Conservation (phyloP, 78 protist species). For the Dictyostelium firmibasis region DNA sequence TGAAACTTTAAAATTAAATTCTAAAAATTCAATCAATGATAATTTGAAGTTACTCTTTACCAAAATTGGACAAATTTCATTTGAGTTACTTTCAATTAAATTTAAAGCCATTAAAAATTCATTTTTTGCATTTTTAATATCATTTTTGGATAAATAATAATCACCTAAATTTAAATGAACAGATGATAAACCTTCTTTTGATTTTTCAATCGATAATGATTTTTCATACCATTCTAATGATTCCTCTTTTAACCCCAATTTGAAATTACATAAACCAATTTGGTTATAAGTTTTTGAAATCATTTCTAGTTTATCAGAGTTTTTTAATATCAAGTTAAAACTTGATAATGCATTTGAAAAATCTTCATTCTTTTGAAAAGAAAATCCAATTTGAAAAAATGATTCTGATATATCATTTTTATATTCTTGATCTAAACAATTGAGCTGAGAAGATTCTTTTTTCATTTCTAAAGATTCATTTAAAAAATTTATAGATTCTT, state of each 20-base stretch:
- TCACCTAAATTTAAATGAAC: slow-evolving; percentile 11
- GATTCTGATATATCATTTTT: neutral
- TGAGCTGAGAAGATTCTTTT: neutral
- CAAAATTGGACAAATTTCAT: neutral
- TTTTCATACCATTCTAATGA: neutral
- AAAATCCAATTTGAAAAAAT: neutral
- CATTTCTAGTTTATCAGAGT: neutral
- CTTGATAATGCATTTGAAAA: neutral
- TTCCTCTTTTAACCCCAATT: neutral
- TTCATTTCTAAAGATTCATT: neutral
- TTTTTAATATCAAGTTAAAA: neutral
- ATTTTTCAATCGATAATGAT: neutral
- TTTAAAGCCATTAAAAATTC: neutral
- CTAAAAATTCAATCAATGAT: neutral
- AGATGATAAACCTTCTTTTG: neutral
- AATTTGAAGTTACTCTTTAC: neutral
- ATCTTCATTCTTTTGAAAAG: neutral
- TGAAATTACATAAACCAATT: slow-evolving; percentile 2
- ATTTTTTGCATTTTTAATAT: neutral
- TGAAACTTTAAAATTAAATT: neutral
- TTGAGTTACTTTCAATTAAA: neutral
- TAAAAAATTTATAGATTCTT: neutral
- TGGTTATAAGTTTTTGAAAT: neutral
- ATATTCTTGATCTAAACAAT: no score
- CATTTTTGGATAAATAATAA: neutral